A percentile compares a stretch with the other conserved stretches of the same genome.
Conservation (phyloP, 1,139 yeast genomes). For the Scheffersomyces cryptocercus region DNA sequence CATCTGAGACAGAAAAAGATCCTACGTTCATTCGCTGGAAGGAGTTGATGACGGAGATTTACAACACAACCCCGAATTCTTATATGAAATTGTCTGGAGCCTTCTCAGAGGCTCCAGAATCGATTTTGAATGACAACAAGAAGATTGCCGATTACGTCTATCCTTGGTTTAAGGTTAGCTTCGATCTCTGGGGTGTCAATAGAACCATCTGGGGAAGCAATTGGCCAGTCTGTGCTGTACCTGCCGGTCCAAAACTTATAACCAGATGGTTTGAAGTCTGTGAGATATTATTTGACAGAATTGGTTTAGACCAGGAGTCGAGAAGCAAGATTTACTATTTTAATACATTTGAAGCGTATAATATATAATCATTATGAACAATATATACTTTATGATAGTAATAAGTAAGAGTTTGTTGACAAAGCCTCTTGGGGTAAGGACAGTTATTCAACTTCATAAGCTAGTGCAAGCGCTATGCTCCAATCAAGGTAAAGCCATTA, state of each 20-base stretch:
- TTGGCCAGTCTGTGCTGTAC: conserved; percentile 41
- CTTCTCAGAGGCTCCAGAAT: conserved; percentile 34
- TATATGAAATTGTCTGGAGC: conserved; percentile 43
- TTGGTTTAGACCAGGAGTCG: conserved; percentile 7
- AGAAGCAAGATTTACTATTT: conserved; percentile 3
- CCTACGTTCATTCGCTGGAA: conserved; percentile 18
- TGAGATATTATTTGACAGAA: conserved; percentile 15
- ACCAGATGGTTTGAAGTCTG: conserved; percentile 16
- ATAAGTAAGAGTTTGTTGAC: too few species aligned
- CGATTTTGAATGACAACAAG: conserved; percentile 9
- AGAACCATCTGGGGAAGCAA: conserved; percentile 43
- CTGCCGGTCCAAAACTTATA: conserved; percentile 12
- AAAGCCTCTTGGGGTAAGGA: too few species aligned
- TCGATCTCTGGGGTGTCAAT: conserved; percentile 29
- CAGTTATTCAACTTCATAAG: too few species aligned
- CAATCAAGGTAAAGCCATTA: too few species aligned
- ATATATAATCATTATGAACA: neutral
- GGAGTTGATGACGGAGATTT: conserved; percentile 17
- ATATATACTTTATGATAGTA: too few species aligned
- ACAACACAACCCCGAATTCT: conserved; percentile 20
- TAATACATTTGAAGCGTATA: neutral
- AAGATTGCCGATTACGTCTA: conserved; percentile 16
- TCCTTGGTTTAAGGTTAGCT: conserved; percentile 32
- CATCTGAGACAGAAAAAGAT: conserved; percentile 7
- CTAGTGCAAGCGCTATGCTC: too few species aligned